phyloP scores from a whole-genome alignment of 805 yeast genomes.

The Debaryomyces castellii region DNA sequence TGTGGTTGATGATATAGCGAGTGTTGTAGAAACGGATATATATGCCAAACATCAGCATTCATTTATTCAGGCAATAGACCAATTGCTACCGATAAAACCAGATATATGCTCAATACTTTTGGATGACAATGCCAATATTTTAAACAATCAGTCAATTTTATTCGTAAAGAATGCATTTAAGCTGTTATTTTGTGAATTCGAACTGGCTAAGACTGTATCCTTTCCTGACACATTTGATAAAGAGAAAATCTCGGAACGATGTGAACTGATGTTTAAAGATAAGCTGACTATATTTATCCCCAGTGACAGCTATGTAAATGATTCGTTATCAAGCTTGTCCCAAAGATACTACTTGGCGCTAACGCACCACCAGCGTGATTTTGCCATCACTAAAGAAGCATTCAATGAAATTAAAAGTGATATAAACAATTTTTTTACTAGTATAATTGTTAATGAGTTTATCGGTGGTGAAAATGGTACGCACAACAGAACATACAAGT shows the following conservation, averaged over 20 bases:
- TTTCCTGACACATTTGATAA: neutral
- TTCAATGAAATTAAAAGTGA: constrained; percentile 29
- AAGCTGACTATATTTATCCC: constrained; percentile 35
- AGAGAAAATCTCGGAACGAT: constrained; percentile 12
- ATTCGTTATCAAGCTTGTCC: constrained; percentile 27
- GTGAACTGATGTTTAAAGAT: constrained; percentile 26
- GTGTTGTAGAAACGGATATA: constrained; percentile 58
- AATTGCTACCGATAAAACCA: constrained; percentile 37
- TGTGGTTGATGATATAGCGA: constrained; percentile 42
- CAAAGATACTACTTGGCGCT: constrained; percentile 27
- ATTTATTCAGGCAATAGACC: constrained; percentile 63
- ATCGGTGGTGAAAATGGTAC: constrained; percentile 34
- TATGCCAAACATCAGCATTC: constrained; percentile 63
- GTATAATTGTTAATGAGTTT: constrained; percentile 22
- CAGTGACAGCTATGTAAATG: constrained; percentile 24
- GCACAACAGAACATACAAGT: constrained; percentile 3
- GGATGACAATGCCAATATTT: constrained; percentile 22
- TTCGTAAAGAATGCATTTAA: constrained; percentile 28
- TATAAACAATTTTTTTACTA: constrained; percentile 22
- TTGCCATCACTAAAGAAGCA: constrained; percentile 30
- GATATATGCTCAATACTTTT: constrained; percentile 36
- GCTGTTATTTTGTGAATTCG: constrained; percentile 13
- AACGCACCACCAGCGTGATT: constrained; percentile 14
- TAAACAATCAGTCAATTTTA: constrained; percentile 22
- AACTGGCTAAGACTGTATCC: neutral